Percentiles rank a stretch among this genome's conserved stretches.
These are phyloP conservation scores for Quercus phellos DNA, from an alignment of 331 rosid genomes.

Conservation along the genomic window DNA sequence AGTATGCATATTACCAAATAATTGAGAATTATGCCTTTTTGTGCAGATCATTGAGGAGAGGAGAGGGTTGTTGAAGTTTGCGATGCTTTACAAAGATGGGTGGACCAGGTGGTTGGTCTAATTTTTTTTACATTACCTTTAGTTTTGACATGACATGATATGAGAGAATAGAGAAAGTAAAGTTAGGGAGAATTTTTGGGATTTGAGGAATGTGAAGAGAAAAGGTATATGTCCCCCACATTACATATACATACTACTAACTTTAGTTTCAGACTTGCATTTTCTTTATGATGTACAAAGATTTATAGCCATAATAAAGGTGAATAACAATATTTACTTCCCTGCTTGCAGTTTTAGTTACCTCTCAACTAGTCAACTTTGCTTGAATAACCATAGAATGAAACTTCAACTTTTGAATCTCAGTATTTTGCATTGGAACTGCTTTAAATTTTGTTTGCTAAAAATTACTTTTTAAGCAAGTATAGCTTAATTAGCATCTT, in stretches of 20 bases:
- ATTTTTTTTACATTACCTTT: constrained; percentile 14
- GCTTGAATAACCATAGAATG: not conserved
- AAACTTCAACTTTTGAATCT: too few relatives aligned
- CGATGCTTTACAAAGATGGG: not conserved
- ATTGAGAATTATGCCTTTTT: not conserved
- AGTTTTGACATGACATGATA: not conserved
- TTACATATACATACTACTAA: not conserved
- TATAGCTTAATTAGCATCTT: too few relatives aligned
- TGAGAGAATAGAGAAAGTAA: constrained; percentile 19
- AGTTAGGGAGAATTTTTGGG: not conserved
- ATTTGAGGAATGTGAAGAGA: constrained; percentile 11
- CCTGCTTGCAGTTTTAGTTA: not conserved
- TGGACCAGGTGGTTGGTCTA: constrained; percentile 20
- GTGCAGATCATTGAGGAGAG: not conserved
- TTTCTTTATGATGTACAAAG: not conserved
- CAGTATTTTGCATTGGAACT: too few relatives aligned
- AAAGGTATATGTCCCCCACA: constrained; percentile 21
- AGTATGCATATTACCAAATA: not conserved
- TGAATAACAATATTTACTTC: not conserved
- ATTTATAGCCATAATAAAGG: not conserved
- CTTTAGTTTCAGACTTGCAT: not conserved
- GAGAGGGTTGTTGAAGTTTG: not conserved
- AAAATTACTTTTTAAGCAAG: not conserved
- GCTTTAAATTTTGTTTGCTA: not conserved
- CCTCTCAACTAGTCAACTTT: not conserved